phyloP scores from a whole-genome alignment of 2,329 filamentous ascomycete genomes.

The Ophiostoma sp. region DNA sequence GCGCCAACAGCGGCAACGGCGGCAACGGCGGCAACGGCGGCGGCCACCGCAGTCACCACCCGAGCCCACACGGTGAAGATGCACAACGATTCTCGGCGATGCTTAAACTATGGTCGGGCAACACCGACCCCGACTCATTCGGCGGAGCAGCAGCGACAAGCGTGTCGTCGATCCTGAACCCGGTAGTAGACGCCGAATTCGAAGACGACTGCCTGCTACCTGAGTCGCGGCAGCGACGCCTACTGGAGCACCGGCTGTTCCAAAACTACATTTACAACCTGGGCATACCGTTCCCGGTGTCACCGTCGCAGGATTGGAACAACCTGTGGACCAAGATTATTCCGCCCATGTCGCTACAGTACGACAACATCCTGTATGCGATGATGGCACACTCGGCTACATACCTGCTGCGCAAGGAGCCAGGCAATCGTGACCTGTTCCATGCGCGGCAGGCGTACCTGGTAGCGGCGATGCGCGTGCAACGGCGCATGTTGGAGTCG shows the following conservation, averaged over 20 bases:
- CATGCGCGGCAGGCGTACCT: constrained; percentile 30
- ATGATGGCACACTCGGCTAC: constrained; percentile 30
- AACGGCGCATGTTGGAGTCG: constrained; percentile 28
- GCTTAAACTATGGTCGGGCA: constrained; percentile 22
- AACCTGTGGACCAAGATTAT: constrained; percentile 27
- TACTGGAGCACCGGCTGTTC: constrained; percentile 31
- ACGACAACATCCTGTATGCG: constrained; percentile 29
- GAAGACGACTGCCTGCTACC: constrained; percentile 24
- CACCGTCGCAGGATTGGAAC: constrained; percentile 26
- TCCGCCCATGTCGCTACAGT: constrained; percentile 26
- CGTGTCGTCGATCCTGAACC: constrained; percentile 11
- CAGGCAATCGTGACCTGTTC: constrained; percentile 27
- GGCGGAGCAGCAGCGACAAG: background rate
- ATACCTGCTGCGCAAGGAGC: constrained; percentile 26
- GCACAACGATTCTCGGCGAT: constrained; percentile 20
- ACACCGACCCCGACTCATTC: constrained; percentile 10
- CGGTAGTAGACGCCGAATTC: constrained; percentile 14
- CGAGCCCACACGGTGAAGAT: constrained; percentile 12
- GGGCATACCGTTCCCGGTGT: constrained; percentile 23
- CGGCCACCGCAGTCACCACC: background rate
- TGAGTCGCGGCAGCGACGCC: constrained; percentile 28
- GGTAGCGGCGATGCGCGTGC: constrained; percentile 29
- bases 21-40: constrained; percentile 7
- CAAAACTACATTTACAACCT: constrained; percentile 28
- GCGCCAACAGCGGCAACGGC: constrained; percentile 1